Conservation (phyloP, 345 rosid genomes). For the Rubroshorea leprosula region DNA sequence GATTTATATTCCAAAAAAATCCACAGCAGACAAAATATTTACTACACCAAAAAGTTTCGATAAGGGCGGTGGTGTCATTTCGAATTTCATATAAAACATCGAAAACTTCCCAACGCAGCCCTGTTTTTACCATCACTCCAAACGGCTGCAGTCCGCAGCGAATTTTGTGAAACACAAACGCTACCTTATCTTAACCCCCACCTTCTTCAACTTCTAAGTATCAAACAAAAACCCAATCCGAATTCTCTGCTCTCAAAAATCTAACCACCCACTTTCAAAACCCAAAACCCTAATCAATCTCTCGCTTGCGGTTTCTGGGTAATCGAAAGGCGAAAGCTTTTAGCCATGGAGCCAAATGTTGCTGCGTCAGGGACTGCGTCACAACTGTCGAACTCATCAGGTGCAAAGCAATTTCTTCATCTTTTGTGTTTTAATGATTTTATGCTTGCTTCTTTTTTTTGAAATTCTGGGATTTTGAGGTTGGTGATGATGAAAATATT, state of each 20-base stretch:
- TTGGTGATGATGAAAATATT: slow-evolving; percentile 22
- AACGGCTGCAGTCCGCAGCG: not conserved
- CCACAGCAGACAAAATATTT: too few species aligned
- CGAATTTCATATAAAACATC: too few species aligned
- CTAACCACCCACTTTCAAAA: slow-evolving; percentile 6
- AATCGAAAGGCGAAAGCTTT: slow-evolving; percentile 1
- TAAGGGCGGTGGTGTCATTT: too few species aligned
- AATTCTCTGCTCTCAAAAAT: not conserved
- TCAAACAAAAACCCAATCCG: slow-evolving; percentile 9
- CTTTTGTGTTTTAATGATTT: slow-evolving; percentile 12
- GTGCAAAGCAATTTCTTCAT: slow-evolving; percentile 28
- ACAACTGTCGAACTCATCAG: slow-evolving; percentile 33
- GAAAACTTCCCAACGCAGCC: too few species aligned
- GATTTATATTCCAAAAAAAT: too few species aligned
- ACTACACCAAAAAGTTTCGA: too few species aligned
- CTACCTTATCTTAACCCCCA: slow-evolving; percentile 13
- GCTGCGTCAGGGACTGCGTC: slow-evolving; percentile 30
- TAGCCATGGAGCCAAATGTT: slow-evolving; percentile 44
- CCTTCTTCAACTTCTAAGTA: not conserved
- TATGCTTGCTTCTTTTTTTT: slow-evolving; percentile 21
- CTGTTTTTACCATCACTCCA: not conserved
- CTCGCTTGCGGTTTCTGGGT: slow-evolving; percentile 9
- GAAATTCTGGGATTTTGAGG: slow-evolving; percentile 1
- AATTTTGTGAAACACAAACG: not conserved
- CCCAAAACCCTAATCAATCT: slow-evolving; percentile 12